phyloP scores from a whole-genome alignment of 805 yeast genomes.

The Yamadazyma tumulicola region DNA sequence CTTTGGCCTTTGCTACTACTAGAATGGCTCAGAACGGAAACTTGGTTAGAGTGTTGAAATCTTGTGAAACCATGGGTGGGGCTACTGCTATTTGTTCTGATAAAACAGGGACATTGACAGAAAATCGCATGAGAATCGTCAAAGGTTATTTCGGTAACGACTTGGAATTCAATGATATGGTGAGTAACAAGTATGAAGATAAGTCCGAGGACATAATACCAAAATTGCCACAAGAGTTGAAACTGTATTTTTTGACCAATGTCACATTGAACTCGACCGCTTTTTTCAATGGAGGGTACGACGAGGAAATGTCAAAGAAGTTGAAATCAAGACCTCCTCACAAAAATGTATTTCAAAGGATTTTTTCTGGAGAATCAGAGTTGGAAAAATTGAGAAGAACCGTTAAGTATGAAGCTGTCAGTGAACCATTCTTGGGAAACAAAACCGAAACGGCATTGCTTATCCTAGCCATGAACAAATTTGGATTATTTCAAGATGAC shows the following conservation, averaged over 20 bases:
- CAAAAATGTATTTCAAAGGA: conserved; percentile 24
- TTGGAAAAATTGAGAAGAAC: conserved; percentile 10
- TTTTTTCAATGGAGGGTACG: conserved; percentile 62
- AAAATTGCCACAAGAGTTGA: conserved; percentile 19
- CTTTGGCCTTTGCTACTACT: conserved; percentile 96
- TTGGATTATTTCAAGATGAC: conserved; percentile 43
- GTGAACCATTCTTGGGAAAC: conserved; percentile 78
- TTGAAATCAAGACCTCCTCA: conserved; percentile 27
- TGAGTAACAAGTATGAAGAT: conserved; percentile 16
- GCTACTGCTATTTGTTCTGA: conserved; percentile 97
- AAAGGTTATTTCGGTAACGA: conserved; percentile 60
- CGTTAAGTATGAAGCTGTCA: conserved; percentile 14
- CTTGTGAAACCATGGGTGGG: conserved; percentile 99
- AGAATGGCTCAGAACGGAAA: conserved; percentile 97
- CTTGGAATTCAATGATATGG: conserved; percentile 50
- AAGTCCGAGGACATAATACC: conserved; percentile 22
- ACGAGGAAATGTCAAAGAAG: conserved; percentile 25
- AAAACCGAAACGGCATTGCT: conserved; percentile 92
- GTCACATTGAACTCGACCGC: conserved; percentile 84
- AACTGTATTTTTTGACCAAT: conserved; percentile 43
- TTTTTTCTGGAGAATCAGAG: conserved; percentile 16
- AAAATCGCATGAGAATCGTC: conserved; percentile 89
- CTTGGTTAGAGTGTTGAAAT: conserved; percentile 85
- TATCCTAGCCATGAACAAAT: conserved; percentile 56
- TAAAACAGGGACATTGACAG: conserved; percentile 96